Conservation (phyloP, 805 yeast genomes). For the Zygosaccharomyces rouxii region DNA sequence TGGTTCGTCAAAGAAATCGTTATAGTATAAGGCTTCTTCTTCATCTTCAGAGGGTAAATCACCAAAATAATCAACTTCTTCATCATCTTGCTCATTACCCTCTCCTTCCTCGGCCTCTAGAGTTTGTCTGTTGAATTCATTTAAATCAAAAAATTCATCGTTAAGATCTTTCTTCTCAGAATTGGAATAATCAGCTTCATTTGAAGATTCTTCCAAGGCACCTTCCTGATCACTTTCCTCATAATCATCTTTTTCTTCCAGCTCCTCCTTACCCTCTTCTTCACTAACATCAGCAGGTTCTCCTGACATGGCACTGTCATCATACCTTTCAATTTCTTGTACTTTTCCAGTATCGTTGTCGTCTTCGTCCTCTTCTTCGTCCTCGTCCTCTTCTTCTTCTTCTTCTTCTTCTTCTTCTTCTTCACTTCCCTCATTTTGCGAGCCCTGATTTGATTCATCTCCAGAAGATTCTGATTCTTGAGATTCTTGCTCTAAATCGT, state of each 20-base stretch:
- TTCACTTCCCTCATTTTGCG: conserved; percentile 15
- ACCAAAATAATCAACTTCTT: conserved; percentile 48
- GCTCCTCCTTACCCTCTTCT: conserved; percentile 29
- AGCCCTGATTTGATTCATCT: conserved; percentile 16
- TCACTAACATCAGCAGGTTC: conserved; percentile 25
- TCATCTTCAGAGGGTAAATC: conserved; percentile 48
- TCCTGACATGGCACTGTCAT: conserved; percentile 18
- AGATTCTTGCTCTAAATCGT: conserved; percentile 13
- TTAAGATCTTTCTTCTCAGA: conserved; percentile 64
- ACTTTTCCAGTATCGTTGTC: conserved; percentile 11
- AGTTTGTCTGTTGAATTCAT: conserved; percentile 75
- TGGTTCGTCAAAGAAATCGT: conserved; percentile 59
- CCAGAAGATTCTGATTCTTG: conserved; percentile 14
- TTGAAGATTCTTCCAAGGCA: not conserved
- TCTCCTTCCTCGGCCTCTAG: conserved; percentile 52
- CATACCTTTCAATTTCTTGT: not conserved
- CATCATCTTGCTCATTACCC: conserved; percentile 42
- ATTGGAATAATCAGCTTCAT: conserved; percentile 26
- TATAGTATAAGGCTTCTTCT: conserved; percentile 54
- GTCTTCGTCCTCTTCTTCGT: conserved; percentile 7
- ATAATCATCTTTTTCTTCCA: conserved; percentile 30
- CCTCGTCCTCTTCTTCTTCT: conserved; percentile 20
- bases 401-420: conserved; percentile 21
- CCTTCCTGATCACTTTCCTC: conserved; percentile 23
- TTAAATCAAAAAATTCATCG: conserved; percentile 80